Evolutionary conservation across 2,329 filamentous ascomycete genomes (phyloP).

Genomic region (Mycosphaerella sp.): DNA sequence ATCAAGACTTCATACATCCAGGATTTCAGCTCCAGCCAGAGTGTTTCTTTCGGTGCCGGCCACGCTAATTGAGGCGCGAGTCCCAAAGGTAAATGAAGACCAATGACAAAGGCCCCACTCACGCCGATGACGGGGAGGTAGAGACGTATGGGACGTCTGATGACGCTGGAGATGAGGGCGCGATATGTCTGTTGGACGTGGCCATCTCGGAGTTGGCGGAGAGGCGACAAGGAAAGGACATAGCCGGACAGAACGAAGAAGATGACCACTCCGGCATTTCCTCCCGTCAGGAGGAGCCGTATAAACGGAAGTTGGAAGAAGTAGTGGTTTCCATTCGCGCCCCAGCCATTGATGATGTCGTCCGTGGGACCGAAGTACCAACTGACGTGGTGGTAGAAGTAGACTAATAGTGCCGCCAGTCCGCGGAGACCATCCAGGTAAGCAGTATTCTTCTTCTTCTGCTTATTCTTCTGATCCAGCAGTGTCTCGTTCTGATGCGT

Average conservation of each 20-base stretch:
- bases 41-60: conserved; percentile 14
- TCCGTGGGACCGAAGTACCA: conserved; percentile 38
- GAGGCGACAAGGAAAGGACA: conserved; percentile 34
- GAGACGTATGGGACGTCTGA: conserved; percentile 18
- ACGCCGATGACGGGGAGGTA: conserved; percentile 18
- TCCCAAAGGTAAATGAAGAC: conserved; percentile 18
- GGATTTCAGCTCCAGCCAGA: conserved; percentile 11
- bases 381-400: conserved; percentile 52
- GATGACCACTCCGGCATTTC: conserved; percentile 50
- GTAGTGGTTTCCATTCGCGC: conserved; percentile 40
- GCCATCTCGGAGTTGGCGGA: conserved; percentile 16
- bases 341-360: conserved; percentile 31
- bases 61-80: conserved; percentile 17
- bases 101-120: conserved; percentile 14
- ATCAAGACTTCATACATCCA: conserved; percentile 11
- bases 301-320: conserved; percentile 49
- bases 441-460: conserved; percentile 6
- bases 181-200: conserved; percentile 8
- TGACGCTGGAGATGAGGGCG: conserved; percentile 9
- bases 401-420: conserved; percentile 59
- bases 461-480: not conserved
- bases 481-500: not conserved
- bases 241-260: conserved; percentile 50
- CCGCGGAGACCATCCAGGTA: conserved; percentile 60
- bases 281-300: conserved; percentile 49